Evolutionary conservation across 2,329 filamentous ascomycete species (phyloP), one percentile per base, ranked within the genome.

Genomic region (Nemania sp.): DNA sequence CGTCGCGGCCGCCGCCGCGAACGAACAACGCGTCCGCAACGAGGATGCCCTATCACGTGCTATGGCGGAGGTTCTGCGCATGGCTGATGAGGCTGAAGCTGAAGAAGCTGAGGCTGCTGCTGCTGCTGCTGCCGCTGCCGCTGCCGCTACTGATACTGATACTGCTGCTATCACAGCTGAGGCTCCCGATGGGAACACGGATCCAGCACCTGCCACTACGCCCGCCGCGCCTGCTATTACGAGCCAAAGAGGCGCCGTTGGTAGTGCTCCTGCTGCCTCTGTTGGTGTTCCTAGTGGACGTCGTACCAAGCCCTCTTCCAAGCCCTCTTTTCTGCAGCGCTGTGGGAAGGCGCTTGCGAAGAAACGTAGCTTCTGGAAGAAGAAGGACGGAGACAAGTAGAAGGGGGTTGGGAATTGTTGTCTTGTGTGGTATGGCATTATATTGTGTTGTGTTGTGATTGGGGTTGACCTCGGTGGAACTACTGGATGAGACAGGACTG

Each of bases 351-450:
- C 18, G 8, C 55, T 69, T 15, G 24, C 22, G 7, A 69, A 52
- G 43, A 66, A 66, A 26, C 58, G 59, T n/a, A 69, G 63, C 51
- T 66, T 67, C 27, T 69, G 67, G 66, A 69, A 38, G n/a, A 47
- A 47, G n/a, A 1, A 10, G 20, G 8, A 32, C 8, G n/a, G 43
- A 22, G 43, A 18, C 5, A 47, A 47, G 8, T 11, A 47, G 18
- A 47, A 18, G n/a, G 43, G 43, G 24, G 41, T n/a, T n/a, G 41
- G 41, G 5, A 18, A 18, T 3, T 45, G 15, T 5, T 32, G 29
- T 8, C 4, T 32, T 32, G 29, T 32, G 29, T 5, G 29, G n/a
- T n/a, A n/a, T n/a, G n/a, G n/a, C n/a, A n/a, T n/a, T n/a, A n/a
- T n/a, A n/a, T n/a, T n/a, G n/a, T n/a, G n/a, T n/a, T n/a, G n/a